phyloP scores from a whole-genome alignment of 768 basidiomycete genomes.

The Rhizopogon salebrosus region DNA sequence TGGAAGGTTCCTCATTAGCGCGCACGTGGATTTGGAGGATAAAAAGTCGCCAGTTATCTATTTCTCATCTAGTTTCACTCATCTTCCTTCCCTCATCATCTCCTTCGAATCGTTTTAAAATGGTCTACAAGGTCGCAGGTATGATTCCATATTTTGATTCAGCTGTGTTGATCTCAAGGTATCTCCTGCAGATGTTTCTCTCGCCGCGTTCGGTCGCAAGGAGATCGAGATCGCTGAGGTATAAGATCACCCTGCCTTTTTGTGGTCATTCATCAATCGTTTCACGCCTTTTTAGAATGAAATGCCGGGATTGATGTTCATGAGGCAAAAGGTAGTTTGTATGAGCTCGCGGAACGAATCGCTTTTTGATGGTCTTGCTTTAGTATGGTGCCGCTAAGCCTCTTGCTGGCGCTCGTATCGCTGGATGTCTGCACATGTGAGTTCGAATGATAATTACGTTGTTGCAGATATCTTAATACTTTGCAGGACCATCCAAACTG shows the following conservation, averaged over 20 bases:
- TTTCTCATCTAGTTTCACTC: slow-evolving; percentile 12
- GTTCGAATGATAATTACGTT: slow-evolving; percentile 14
- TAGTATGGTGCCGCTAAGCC: slow-evolving; percentile 81
- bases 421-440: slow-evolving; percentile 96
- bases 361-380: slow-evolving; percentile 5
- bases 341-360: background rate
- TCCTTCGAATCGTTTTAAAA: slow-evolving; percentile 25
- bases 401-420: slow-evolving; percentile 91
- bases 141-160: slow-evolving; percentile 10
- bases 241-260: slow-evolving; percentile 17
- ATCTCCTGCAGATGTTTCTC: slow-evolving; percentile 67
- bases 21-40: slow-evolving; percentile 25
- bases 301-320: slow-evolving; percentile 94
- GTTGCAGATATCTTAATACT: background rate
- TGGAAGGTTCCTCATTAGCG: background rate
- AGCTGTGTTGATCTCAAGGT: slow-evolving; percentile 1
- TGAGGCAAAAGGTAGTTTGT: slow-evolving; percentile 72
- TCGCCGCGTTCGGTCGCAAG: slow-evolving; percentile 99
- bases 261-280: slow-evolving; percentile 7
- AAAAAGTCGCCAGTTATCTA: slow-evolving; percentile 23
- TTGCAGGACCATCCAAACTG: slow-evolving; percentile 93
- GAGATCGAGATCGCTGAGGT: slow-evolving; percentile 99
- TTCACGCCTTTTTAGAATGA: slow-evolving; percentile 53
- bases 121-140: slow-evolving; percentile 94
- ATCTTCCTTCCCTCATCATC: slow-evolving; percentile 20